Percentiles rank a stretch among this genome's conserved stretches.
Conservation (phyloP, 2,329 filamentous ascomycete genomes). For the Ramularia endophylla region DNA sequence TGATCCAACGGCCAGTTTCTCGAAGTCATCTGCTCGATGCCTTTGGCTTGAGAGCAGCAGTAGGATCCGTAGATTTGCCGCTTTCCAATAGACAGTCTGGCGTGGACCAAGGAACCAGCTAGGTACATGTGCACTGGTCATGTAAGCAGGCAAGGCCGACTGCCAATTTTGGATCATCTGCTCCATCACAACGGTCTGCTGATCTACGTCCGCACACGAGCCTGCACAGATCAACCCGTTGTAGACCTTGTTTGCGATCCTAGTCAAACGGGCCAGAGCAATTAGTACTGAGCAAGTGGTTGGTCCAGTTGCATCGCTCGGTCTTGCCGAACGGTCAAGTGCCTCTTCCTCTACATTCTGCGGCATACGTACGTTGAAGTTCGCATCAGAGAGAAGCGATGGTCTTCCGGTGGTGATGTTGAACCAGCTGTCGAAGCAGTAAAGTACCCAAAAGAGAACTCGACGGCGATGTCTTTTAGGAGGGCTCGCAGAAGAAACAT, state of each 20-base stretch:
- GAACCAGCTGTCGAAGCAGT: slow-evolving; percentile 30
- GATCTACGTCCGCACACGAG: slow-evolving; percentile 11
- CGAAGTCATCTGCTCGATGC: slow-evolving; percentile 11
- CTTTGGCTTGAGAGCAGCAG: slow-evolving; percentile 15
- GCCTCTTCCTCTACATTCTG: slow-evolving; percentile 11
- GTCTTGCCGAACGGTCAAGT: not conserved
- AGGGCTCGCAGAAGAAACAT: not conserved
- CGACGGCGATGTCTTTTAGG: slow-evolving; percentile 9
- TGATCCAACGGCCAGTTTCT: slow-evolving; percentile 12
- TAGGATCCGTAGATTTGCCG: slow-evolving; percentile 17
- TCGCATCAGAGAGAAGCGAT: slow-evolving; percentile 15
- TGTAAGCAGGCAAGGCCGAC: slow-evolving; percentile 15
- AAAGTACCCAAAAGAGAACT: slow-evolving; percentile 23
- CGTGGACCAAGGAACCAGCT: slow-evolving; percentile 18
- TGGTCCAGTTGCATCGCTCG: slow-evolving; percentile 10
- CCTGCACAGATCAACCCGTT: slow-evolving; percentile 11
- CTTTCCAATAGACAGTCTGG: slow-evolving; percentile 19
- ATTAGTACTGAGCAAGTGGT: slow-evolving; percentile 17
- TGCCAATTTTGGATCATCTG: slow-evolving; percentile 18
- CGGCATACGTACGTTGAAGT: slow-evolving; percentile 11
- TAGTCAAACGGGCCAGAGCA: slow-evolving; percentile 15
- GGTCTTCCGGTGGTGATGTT: slow-evolving; percentile 29
- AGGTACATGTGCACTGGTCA: slow-evolving; percentile 12
- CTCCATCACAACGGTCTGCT: slow-evolving; percentile 16
- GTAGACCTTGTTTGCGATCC: slow-evolving; percentile 18